Percentiles rank a stretch among this genome's conserved stretches.
Conservation (phyloP, 345 rosid genomes). For the Luvunga scandens region DNA sequence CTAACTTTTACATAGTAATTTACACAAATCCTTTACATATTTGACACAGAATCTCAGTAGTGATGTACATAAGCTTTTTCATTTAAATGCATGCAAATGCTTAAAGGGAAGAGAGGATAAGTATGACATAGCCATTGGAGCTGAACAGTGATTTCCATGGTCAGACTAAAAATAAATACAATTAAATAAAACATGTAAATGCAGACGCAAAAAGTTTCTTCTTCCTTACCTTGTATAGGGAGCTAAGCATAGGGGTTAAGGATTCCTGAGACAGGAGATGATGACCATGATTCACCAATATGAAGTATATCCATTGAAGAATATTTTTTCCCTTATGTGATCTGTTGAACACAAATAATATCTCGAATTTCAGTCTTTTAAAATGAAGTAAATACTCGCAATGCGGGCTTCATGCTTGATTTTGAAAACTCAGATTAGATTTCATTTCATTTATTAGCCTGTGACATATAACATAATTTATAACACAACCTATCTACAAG, state of each 20-base stretch:
- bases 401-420: not conserved
- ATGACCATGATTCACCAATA: slow-evolving; percentile 70
- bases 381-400: not conserved
- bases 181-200: not conserved
- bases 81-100: not conserved
- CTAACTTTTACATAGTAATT: not conserved
- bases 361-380: not conserved
- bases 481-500: not conserved
- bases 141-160: not conserved
- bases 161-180: not conserved
- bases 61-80: not conserved
- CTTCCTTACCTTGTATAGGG: slow-evolving; percentile 57
- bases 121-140: not conserved
- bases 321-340: slow-evolving; percentile 46
- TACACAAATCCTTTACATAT: not conserved
- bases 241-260: slow-evolving; percentile 39
- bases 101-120: not conserved
- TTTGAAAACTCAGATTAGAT: not conserved
- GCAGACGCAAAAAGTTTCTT: not conserved
- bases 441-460: not conserved
- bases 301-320: slow-evolving; percentile 77
- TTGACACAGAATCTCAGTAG: not conserved
- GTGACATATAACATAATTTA: not conserved
- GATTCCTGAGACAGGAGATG: slow-evolving; percentile 52
- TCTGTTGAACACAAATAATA: slow-evolving; percentile 43